phyloP scores from a whole-genome alignment of 2,329 filamentous ascomycete genomes.

The Chaetomium olivaceum region DNA sequence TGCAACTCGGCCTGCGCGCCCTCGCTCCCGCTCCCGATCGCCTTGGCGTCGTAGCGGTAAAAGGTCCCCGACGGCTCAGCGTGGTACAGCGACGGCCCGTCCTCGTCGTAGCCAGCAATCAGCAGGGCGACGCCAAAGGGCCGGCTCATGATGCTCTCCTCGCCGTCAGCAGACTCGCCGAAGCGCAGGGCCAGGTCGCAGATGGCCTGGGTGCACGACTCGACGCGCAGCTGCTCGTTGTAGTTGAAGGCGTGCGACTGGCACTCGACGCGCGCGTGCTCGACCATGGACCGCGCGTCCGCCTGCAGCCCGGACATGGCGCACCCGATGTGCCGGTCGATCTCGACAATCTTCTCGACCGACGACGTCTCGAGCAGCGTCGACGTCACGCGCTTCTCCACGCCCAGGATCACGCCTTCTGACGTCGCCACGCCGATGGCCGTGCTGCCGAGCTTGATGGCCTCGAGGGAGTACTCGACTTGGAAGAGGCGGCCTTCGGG shows the following conservation, averaged over 20 bases:
- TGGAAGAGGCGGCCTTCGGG: conserved; percentile 99
- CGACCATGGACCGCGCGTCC: conserved; percentile 95
- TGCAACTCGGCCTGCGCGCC: conserved; percentile 97
- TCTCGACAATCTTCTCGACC: conserved; percentile 99
- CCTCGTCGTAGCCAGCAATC: conserved; percentile 96
- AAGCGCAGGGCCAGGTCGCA: conserved; percentile 96
- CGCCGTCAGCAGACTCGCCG: conserved; percentile 93
- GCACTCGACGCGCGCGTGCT: conserved; percentile 96
- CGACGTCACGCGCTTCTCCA: conserved; percentile 98
- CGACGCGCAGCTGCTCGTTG: conserved; percentile 89
- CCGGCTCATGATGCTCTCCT: conserved; percentile 97
- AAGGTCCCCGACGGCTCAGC: conserved; percentile 98
- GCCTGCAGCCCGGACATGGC: conserved; percentile 98
- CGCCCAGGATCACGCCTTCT: conserved; percentile 91
- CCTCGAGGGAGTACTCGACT: conserved; percentile 99
- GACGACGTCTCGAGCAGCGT: conserved; percentile 96
- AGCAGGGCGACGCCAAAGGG: conserved; percentile 95
- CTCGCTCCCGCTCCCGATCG: conserved; percentile 95
- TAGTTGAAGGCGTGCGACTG: conserved; percentile 99
- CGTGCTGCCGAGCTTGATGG: conserved; percentile 98
- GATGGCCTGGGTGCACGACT: conserved; percentile 98
- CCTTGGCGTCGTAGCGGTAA: conserved; percentile 98
- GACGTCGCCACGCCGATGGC: conserved; percentile 97
- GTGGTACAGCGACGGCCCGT: conserved; percentile 95
- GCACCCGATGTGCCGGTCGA: conserved; percentile 97